Base-by-base conservation (phyloP, 2,329 filamentous ascomycete genomes). In the Penicillium sp. region DNA sequence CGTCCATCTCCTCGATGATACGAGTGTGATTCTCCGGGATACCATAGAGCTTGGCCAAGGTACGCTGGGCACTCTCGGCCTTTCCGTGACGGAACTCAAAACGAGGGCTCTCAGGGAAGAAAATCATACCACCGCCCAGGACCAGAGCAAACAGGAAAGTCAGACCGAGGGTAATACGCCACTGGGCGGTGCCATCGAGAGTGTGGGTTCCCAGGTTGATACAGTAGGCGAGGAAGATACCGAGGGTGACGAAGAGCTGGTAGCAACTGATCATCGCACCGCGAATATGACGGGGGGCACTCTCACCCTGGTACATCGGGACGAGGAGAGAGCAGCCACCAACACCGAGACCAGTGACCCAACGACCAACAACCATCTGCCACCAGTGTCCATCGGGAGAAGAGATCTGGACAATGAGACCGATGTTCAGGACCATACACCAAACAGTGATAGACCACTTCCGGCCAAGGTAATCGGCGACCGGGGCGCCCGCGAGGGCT, bases 61-160 rank as follows among this genome's bases (percentile, higher is more conserved):
- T 83, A 13, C 62, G 64, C 29, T 78, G 75, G 9, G 82, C 82
- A 37, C 68, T 70, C 17, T 84, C 80, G 30, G 76, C 71, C 18
- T 77, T 76, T 43, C 81, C 81, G 43, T 78, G 68, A 24, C 83
- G 79, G 68, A 81, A 85, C 40, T 81, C 80, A 69, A 77, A 85
- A 9, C 83, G 79, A 7, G 83, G 83, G 6, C 75, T 79, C 56
- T 85, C 83, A 1, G 78, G 78, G 56, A 85, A 78, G 63, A 82
- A 77, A 17, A 76, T 60, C 59, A 85, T 84, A n/a, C 82, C 82
- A 29, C 72, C 63, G 15, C 78, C 77, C 60, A 85, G 81, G 37
- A 83, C 71, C 7, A 77, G 63, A 7, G 82, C 78, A 69, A 80
- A 85, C 52, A 84, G 72, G 65, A 83, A 84, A 27, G 79, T 81